Conservation (phyloP, 2,329 filamentous ascomycete genomes). For the Pseudogymnoascus pannorum region DNA sequence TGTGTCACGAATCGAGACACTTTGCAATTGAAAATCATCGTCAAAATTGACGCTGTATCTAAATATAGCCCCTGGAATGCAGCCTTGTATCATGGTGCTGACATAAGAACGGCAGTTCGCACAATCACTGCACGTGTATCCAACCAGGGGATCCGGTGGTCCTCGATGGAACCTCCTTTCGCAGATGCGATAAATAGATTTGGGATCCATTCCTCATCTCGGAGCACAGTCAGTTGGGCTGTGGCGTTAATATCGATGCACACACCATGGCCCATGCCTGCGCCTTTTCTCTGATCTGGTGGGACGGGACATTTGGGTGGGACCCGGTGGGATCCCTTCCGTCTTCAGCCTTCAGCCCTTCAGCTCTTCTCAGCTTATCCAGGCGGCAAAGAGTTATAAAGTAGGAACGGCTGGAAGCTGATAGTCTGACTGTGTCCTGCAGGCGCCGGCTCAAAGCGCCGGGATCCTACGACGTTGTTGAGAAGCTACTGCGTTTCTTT, state of each 20-base stretch:
- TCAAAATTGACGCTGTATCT: background rate
- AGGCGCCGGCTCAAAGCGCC: background rate
- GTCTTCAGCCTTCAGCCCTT: background rate
- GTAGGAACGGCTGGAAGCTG: background rate
- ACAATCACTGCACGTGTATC: slow-evolving; percentile 6
- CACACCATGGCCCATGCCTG: background rate
- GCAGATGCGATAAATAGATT: slow-evolving; percentile 1
- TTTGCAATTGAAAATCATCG: background rate
- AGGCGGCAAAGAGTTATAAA: background rate
- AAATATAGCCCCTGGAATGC: background rate
- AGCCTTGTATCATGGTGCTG: slow-evolving; percentile 5
- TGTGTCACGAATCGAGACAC: background rate
- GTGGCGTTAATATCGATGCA: slow-evolving; percentile 7
- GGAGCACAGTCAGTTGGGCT: slow-evolving; percentile 3
- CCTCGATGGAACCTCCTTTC: background rate
- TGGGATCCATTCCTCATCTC: slow-evolving; percentile 8
- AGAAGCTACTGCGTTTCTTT: background rate
- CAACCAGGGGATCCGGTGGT: slow-evolving; percentile 6
- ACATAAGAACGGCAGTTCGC: slow-evolving; percentile 7
- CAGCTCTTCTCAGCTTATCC: slow-evolving; percentile 5
- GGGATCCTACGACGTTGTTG: background rate
- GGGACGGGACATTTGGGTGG: slow-evolving; percentile 3
- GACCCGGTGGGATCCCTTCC: background rate
- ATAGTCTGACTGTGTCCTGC: slow-evolving; percentile 1
- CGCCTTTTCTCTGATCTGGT: slow-evolving; percentile 7